Evolutionary conservation across 83 land plant species (phyloP), one percentile per base, ranked within the genome.

Genomic region (Diphasiastrum complanatum): DNA sequence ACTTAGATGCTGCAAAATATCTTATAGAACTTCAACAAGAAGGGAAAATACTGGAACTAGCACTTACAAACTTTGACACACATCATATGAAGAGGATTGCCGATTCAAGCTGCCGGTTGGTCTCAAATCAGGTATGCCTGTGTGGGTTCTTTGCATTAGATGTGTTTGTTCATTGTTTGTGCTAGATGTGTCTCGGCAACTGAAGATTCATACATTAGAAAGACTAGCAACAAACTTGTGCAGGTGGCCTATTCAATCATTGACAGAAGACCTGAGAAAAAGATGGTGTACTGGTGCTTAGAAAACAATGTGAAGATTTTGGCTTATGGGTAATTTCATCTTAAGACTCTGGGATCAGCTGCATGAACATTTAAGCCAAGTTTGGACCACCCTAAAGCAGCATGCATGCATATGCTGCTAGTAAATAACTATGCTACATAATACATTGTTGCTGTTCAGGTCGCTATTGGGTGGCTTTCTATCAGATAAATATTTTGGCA

Each of bases 321-420:
- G 45, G 74, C 74, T 35, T 71, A 71, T 36, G 74, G 74, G 74
- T 71, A 56, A 18, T n/a, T n/a, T n/a, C n/a, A n/a, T n/a, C n/a
- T 38, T 38, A 8, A 8, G 43, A 8, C 43, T 38, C 14, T 38
- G 12, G 14, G 14, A 38, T 38, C 43, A 38, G 8, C 14, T 8
- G 43, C 43, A 38, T 8, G 8, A 8, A 38, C 43, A 38, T 14
- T 38, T 38, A 8, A 8, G 14, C 14, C 43, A 38, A n/a, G n/a
- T n/a, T n/a, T n/a, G n/a, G n/a, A n/a, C n/a, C n/a, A n/a, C n/a
- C n/a, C n/a, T n/a, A n/a, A n/a, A n/a, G n/a, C n/a, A n/a, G n/a
- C n/a, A n/a, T n/a, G n/a, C n/a, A n/a, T n/a, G n/a, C n/a, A n/a
- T n/a, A n/a, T n/a, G 41, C 14, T 6, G 11, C 41, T 14, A 6